These are phyloP conservation scores for Rhizopus stolonifer DNA, from an alignment of 371 early-diverging fungal species.

Conservation along the genomic window DNA sequence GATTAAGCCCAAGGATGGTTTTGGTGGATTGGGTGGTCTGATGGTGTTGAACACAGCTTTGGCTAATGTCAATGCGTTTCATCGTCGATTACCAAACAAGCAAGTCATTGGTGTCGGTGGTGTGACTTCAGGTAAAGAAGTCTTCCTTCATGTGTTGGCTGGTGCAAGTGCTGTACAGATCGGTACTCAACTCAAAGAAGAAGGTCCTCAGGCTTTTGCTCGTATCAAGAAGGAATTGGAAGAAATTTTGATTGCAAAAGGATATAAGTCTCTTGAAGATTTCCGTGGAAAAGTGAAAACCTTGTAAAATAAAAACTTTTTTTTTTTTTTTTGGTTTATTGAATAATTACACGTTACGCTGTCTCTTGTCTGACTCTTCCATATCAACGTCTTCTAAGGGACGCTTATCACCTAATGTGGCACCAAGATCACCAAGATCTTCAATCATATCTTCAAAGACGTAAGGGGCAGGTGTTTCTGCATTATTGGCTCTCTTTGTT, in stretches of 20 bases:
- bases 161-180: conserved; percentile 53
- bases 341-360: conserved; percentile 3
- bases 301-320: conserved; percentile 30
- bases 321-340: too few species aligned
- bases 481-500: conserved; percentile 22
- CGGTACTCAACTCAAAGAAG: conserved; percentile 49
- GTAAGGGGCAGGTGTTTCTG: conserved; percentile 28
- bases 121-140: conserved; percentile 50
- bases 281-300: conserved; percentile 59
- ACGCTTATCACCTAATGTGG: conserved; percentile 6
- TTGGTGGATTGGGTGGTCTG: conserved; percentile 52
- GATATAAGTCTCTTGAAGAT: conserved; percentile 44
- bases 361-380: conserved; percentile 14
- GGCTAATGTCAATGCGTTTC: conserved; percentile 52
- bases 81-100: conserved; percentile 42
- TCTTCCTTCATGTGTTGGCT: conserved; percentile 48
- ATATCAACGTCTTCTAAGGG: conserved; percentile 18
- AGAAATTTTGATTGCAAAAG: conserved; percentile 49
- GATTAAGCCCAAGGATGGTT: conserved; percentile 54
- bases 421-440: conserved; percentile 3
- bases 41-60: conserved; percentile 49
- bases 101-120: conserved; percentile 56
- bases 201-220: conserved; percentile 44
- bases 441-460: conserved; percentile 21
- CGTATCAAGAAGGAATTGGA: conserved; percentile 46